Evolutionary conservation across 768 basidiomycete species (phyloP).

Genomic region (Tylopilus plumbeoviolaceoides): DNA sequence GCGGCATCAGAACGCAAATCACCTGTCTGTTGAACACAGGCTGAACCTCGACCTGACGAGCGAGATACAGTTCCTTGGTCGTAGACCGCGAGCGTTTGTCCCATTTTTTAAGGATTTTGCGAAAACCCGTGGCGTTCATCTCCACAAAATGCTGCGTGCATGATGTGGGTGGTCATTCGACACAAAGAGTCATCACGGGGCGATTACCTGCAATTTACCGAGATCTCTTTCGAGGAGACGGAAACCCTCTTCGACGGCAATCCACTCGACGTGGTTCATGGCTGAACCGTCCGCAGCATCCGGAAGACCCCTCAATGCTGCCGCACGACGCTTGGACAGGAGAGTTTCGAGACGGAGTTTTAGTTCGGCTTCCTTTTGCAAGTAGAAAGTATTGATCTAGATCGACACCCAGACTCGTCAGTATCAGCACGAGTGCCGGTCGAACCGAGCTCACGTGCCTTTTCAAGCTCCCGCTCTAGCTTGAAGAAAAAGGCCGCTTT

Average conservation of each 20-base stretch:
- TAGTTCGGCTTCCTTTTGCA: conserved; percentile 95
- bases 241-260: conserved; percentile 94
- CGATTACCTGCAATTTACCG: conserved; percentile 82
- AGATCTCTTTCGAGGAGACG: conserved; percentile 90
- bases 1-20: conserved; percentile 18
- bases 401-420: conserved; percentile 2
- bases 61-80: conserved; percentile 95
- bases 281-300: conserved; percentile 58
- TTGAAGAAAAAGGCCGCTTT: conserved; percentile 99
- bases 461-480: conserved; percentile 94
- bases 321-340: conserved; percentile 87
- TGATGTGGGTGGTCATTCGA: conserved; percentile 12
- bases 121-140: conserved; percentile 93
- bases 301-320: conserved; percentile 68
- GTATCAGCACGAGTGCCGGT: conserved; percentile 3
- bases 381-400: conserved; percentile 96
- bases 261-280: conserved; percentile 79
- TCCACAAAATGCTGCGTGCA: conserved; percentile 85
- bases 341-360: conserved; percentile 89
- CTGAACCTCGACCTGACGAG: conserved; percentile 97
- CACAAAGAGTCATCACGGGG: conserved; percentile 3
- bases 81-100: conserved; percentile 93
- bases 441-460: conserved; percentile 47
- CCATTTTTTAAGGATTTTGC: conserved; percentile 98
- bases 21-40: conserved; percentile 96